These are phyloP conservation scores for Syzygium jambos DNA, from an alignment of 345 rosid genomes.

Conservation along the genomic window DNA sequence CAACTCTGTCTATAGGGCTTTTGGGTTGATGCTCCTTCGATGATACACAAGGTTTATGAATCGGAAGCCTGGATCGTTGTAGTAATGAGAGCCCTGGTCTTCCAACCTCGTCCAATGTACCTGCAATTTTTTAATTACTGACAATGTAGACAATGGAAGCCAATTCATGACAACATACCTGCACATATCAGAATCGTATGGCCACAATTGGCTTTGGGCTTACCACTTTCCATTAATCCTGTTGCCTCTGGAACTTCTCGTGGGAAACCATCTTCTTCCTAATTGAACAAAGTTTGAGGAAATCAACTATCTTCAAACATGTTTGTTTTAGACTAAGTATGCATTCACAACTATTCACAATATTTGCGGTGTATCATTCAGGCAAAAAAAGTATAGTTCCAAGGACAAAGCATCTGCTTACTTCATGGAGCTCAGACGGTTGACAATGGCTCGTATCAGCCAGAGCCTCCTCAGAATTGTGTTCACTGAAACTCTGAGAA, in stretches of 20 bases:
- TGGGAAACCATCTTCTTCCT: constrained; percentile 36
- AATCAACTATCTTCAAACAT: not conserved
- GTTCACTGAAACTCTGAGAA: constrained; percentile 20
- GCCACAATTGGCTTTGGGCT: not conserved
- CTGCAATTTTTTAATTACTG: constrained; percentile 5
- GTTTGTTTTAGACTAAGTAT: not conserved
- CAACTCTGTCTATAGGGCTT: constrained; percentile 13
- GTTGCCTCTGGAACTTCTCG: constrained; percentile 8
- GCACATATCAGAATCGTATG: not conserved
- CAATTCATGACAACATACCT: not conserved
- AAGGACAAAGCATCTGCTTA: constrained; percentile 5
- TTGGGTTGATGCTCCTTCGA: constrained; percentile 15
- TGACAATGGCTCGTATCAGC: constrained; percentile 16
- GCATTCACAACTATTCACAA: not conserved
- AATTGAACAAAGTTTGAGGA: not conserved
- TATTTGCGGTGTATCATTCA: not conserved
- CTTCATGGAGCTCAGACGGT: constrained; percentile 6
- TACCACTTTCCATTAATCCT: constrained; percentile 25
- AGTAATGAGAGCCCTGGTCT: constrained; percentile 7
- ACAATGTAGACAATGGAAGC: not conserved
- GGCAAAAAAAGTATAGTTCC: not conserved
- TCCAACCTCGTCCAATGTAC: constrained; percentile 4
- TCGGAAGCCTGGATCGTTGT: constrained; percentile 13
- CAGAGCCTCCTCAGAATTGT: constrained; percentile 15
- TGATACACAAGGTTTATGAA: constrained; percentile 17